phyloP scores from a whole-genome alignment of 164 flowering plant genomes.

The Annona cherimola region DNA sequence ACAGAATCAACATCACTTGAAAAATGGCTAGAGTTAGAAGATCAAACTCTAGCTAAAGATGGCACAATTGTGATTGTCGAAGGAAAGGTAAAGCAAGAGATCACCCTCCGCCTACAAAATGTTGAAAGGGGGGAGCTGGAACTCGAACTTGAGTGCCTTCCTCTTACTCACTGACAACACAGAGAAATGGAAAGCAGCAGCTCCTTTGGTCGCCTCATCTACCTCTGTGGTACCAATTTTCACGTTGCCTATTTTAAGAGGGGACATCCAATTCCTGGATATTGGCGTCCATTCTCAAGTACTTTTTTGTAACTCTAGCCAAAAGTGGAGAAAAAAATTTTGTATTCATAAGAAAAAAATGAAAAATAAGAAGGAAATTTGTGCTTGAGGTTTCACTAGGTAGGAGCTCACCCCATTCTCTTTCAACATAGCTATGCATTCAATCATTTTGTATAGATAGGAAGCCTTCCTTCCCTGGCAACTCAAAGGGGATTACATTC shows the following conservation, averaged over 20 bases:
- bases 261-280: neutral
- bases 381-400: neutral
- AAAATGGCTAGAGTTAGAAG: slow-evolving; percentile 56
- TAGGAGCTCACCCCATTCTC: neutral
- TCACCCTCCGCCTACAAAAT: slow-evolving; percentile 46
- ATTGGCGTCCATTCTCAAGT: neutral
- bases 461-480: no score
- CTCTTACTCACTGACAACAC: slow-evolving; percentile 24
- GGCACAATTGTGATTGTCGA: slow-evolving; percentile 48
- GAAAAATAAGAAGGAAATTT: neutral
- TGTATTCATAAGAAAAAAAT: no score
- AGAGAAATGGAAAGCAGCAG: neutral
- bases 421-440: no score
- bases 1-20: slow-evolving; percentile 56
- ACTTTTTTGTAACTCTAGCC: neutral
- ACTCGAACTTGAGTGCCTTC: slow-evolving; percentile 35
- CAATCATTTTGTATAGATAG: no score
- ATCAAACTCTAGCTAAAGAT: slow-evolving; percentile 56
- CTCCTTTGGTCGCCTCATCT: neutral
- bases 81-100: slow-evolving; percentile 37
- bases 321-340: no score
- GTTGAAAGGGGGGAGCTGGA: slow-evolving; percentile 72
- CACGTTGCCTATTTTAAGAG: neutral
- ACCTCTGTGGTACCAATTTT: neutral
- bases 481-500: neutral